Evolutionary conservation across 2,329 filamentous ascomycete genomes (phyloP).

Genomic region (Colletotrichum eleusines): DNA sequence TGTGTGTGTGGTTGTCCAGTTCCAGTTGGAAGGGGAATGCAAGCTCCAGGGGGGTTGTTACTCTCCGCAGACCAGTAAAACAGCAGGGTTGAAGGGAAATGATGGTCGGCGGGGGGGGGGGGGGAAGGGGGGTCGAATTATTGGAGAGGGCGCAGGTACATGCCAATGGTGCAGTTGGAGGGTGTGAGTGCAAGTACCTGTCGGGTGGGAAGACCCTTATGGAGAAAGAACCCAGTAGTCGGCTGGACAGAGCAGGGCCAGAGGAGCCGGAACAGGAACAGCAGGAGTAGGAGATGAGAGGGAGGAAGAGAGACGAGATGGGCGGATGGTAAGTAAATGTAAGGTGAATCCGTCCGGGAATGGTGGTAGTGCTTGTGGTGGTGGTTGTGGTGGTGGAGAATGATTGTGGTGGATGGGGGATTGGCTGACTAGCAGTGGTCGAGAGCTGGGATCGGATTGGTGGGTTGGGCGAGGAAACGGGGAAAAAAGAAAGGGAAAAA

Average conservation of each 20-base stretch:
- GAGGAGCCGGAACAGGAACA: slow-evolving; percentile 16
- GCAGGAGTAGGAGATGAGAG: slow-evolving; percentile 18
- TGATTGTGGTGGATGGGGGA: slow-evolving; percentile 4
- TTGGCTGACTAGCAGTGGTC: slow-evolving; percentile 1
- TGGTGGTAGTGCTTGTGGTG: too few species aligned
- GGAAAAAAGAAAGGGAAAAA: not conserved
- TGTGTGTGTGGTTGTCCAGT: slow-evolving; percentile 38
- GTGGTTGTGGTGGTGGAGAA: not conserved
- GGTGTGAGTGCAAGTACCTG: slow-evolving; percentile 21
- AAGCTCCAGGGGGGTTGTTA: slow-evolving; percentile 44
- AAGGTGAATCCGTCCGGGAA: slow-evolving; percentile 3
- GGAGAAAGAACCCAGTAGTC: slow-evolving; percentile 37
- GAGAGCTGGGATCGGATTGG: not conserved
- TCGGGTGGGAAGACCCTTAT: slow-evolving; percentile 21
- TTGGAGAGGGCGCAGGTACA: slow-evolving; percentile 27
- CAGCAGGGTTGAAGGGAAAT: slow-evolving; percentile 42
- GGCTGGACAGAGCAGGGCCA: slow-evolving; percentile 33
- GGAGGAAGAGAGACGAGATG: not conserved
- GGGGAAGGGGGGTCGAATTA: slow-evolving; percentile 37
- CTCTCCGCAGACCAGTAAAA: slow-evolving; percentile 42
- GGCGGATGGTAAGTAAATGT: not conserved
- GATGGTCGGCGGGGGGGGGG: slow-evolving; percentile 39
- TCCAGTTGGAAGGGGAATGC: slow-evolving; percentile 43
- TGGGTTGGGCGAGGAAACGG: not conserved
- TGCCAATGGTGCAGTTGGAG: slow-evolving; percentile 9